phyloP scores from a whole-genome alignment of 2,329 filamentous ascomycete species.

The Hypoxylon sp. region DNA sequence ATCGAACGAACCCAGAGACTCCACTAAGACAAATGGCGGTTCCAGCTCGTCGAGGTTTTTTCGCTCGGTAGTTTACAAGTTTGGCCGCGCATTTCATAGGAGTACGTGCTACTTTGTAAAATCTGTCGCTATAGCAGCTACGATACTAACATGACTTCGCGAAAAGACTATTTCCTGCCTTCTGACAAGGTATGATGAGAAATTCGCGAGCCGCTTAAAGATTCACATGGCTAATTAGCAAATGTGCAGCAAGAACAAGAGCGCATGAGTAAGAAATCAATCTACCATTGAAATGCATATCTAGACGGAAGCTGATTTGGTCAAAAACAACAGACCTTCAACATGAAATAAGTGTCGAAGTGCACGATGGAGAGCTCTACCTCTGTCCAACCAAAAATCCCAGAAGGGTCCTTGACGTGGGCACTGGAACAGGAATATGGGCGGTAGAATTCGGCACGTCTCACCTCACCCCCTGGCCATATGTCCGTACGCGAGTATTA shows the following conservation, averaged over 20 bases:
- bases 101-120: constrained; percentile 30
- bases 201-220: not conserved
- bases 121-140: not conserved
- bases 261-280: constrained; percentile 47
- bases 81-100: constrained; percentile 44
- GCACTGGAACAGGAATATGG: constrained; percentile 51
- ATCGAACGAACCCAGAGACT: constrained; percentile 19
- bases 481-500: constrained; percentile 11
- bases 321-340: constrained; percentile 43
- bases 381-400: constrained; percentile 48
- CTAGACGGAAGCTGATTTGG: constrained; percentile 8
- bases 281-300: not conserved
- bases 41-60: constrained; percentile 45
- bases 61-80: constrained; percentile 45
- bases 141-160: constrained; percentile 27
- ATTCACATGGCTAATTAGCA: constrained; percentile 17
- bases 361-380: constrained; percentile 50
- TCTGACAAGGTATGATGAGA: constrained; percentile 41
- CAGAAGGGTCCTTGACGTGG: constrained; percentile 49
- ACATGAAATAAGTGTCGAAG: constrained; percentile 49
- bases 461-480: not conserved
- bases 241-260: constrained; percentile 49
- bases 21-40: constrained; percentile 28
- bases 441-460: constrained; percentile 49
- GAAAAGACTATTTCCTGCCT: constrained; percentile 36